These are phyloP conservation scores for Geotrichum carabidarum DNA, from an alignment of 1,139 yeast species.

Conservation along the genomic window DNA sequence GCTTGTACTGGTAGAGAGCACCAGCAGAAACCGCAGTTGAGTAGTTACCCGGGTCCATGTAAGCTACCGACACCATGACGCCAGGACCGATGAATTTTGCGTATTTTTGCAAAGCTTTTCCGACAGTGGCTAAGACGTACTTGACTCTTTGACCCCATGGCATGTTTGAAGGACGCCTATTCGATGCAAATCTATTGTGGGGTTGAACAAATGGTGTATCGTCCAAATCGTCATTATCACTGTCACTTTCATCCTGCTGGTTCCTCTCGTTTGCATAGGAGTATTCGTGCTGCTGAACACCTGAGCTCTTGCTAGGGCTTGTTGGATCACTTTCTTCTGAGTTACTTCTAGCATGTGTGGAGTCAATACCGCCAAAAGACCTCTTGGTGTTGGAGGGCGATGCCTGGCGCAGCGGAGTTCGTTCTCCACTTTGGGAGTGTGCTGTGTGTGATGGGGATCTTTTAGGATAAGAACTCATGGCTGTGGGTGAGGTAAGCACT, in stretches of 20 bases:
- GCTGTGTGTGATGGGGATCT: neutral
- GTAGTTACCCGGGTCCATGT: conserved; percentile 84
- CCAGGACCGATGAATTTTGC: conserved; percentile 71
- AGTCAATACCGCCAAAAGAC: conserved; percentile 10
- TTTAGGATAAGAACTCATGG: conserved; percentile 1
- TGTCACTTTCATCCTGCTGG: conserved; percentile 50
- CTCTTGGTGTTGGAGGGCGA: neutral
- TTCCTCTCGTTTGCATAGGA: conserved; percentile 42
- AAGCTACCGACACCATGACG: conserved; percentile 68
- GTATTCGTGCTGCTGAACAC: neutral
- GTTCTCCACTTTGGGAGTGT: neutral
- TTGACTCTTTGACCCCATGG: conserved; percentile 50
- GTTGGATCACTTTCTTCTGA: neutral
- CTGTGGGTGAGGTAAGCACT: conserved; percentile 2
- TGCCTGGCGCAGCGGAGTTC: conserved; percentile 5
- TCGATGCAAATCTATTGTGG: conserved; percentile 29
- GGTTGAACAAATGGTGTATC: conserved; percentile 79
- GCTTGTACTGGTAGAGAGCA: conserved; percentile 57
- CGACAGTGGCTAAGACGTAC: conserved; percentile 49
- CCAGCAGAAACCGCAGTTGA: conserved; percentile 78
- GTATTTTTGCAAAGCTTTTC: conserved; percentile 49
- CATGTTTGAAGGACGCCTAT: neutral
- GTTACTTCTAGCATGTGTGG: neutral
- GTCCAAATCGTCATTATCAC: conserved; percentile 39
- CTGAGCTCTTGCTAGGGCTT: neutral